These are phyloP conservation scores for Thyridium curvatum DNA, from an alignment of 2,329 filamentous ascomycete genomes.

Conservation along the genomic window DNA sequence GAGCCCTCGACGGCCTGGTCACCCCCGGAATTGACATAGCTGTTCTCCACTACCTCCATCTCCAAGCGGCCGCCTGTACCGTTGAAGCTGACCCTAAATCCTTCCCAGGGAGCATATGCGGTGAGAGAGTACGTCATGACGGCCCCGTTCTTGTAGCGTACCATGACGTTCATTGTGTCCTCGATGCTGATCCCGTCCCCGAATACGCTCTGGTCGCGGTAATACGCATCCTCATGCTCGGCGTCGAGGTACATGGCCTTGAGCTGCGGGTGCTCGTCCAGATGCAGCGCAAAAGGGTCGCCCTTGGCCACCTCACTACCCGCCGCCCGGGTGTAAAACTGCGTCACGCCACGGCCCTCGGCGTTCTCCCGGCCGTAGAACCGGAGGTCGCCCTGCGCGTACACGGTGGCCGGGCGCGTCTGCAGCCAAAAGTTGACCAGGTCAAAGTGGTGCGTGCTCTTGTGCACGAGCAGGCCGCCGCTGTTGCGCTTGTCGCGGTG, in stretches of 20 bases:
- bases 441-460: constrained; percentile 59
- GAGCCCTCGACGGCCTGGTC: constrained; percentile 49
- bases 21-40: constrained; percentile 55
- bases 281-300: constrained; percentile 54
- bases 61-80: constrained; percentile 53
- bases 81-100: constrained; percentile 51
- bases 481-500: constrained; percentile 55
- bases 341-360: constrained; percentile 42
- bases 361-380: constrained; percentile 60
- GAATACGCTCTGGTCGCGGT: constrained; percentile 57
- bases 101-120: constrained; percentile 58
- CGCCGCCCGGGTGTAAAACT: constrained; percentile 43
- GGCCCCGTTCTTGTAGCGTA: constrained; percentile 49
- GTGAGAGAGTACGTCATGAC: constrained; percentile 53
- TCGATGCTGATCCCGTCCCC: constrained; percentile 59
- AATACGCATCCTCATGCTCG: constrained; percentile 57
- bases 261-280: constrained; percentile 45
- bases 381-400: constrained; percentile 49
- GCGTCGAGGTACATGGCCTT: constrained; percentile 56
- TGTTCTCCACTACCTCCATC: constrained; percentile 56
- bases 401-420: constrained; percentile 47
- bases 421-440: constrained; percentile 58
- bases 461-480: constrained; percentile 54
- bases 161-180: constrained; percentile 56
- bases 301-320: constrained; percentile 42